Evolutionary conservation across 2,329 filamentous ascomycete species (phyloP), one percentile per base, ranked within the genome.

Genomic region (Aspergillus eucalypticola): DNA sequence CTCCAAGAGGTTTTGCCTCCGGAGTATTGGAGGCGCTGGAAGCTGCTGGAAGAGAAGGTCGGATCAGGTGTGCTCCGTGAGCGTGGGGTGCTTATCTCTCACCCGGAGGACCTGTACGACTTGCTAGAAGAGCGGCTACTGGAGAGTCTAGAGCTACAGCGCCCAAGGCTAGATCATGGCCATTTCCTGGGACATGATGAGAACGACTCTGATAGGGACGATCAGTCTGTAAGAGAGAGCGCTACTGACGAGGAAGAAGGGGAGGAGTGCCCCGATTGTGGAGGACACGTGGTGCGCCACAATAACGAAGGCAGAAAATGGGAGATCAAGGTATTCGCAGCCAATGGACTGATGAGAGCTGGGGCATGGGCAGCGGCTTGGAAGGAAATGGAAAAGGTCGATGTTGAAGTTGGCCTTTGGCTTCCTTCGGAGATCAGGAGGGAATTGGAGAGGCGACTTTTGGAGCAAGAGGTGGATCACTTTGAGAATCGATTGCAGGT

Each of bases 331-430:
- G 88, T 98, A 1, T 99, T 94, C 71, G 95, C 95, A 0, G 94
- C 92, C 55, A 99, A 98, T 75, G 95, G 95, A 0, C 80, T 98
- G 51, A 96, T 99, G 91, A 86, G 88, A 60, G 88, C 91, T 5
- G 92, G 92, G 0, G 94, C 95, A 0, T 99, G 95, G 95, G 86
- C 86, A 4, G 93, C 93, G 2, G 94, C 91, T 60, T 99, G 94
- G 94, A 90, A 87, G 67, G 94, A 98, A 76, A 99, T 99, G 95
- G 95, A 99, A 78, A 86, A 94, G n/a, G 91, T 98, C 0, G 95
- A 99, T 71, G 91, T 96, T 1, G 94, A 98, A 75, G 86, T 99
- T 55, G 86, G 90, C 68, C 90, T 95, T 3, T 86, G 83, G 81
- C 78, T 88, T 25, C 81, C 81, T 2, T 80, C 84, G 3, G 80